Percentiles rank a stretch among this genome's conserved stretches.
Evolutionary conservation across 148 eudicot genomes (phyloP).

Genomic region (Rhododendron williamsianum): DNA sequence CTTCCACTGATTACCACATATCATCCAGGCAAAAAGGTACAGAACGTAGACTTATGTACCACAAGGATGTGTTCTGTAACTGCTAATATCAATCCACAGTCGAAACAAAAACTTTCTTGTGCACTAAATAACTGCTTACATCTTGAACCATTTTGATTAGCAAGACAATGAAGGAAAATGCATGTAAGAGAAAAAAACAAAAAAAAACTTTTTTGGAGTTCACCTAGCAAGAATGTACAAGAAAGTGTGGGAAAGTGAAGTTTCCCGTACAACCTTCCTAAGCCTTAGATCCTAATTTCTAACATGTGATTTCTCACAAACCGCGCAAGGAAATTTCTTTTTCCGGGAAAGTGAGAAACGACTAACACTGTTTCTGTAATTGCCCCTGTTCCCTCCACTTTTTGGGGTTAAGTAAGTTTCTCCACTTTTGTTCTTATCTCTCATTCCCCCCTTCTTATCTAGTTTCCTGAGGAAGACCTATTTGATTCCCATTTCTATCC

Average conservation of each 20-base stretch:
- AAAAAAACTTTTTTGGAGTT: not conserved
- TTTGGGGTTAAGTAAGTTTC: not conserved
- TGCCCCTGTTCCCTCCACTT: not conserved
- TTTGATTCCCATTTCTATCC: not conserved
- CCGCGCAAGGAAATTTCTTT: not conserved
- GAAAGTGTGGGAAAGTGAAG: not conserved
- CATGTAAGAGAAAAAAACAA: not conserved
- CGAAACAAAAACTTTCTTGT: not conserved
- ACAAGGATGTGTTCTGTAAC: not conserved
- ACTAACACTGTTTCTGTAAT: not conserved
- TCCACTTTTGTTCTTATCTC: not conserved
- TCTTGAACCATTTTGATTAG: not conserved
- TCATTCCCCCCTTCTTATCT: not conserved
- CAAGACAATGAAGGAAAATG: not conserved
- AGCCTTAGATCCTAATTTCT: not conserved
- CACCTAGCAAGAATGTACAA: not conserved
- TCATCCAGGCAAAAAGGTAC: not conserved
- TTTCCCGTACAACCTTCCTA: not conserved
- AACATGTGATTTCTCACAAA: not conserved
- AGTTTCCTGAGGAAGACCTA: not conserved
- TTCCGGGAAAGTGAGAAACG: not conserved
- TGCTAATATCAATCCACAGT: not conserved
- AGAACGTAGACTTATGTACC: not conserved
- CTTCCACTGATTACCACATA: not conserved
- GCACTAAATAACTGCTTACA: not conserved